These are phyloP conservation scores for Calonectria henricotiae DNA, from an alignment of 2,329 filamentous ascomycete species.

Conservation along the genomic window DNA sequence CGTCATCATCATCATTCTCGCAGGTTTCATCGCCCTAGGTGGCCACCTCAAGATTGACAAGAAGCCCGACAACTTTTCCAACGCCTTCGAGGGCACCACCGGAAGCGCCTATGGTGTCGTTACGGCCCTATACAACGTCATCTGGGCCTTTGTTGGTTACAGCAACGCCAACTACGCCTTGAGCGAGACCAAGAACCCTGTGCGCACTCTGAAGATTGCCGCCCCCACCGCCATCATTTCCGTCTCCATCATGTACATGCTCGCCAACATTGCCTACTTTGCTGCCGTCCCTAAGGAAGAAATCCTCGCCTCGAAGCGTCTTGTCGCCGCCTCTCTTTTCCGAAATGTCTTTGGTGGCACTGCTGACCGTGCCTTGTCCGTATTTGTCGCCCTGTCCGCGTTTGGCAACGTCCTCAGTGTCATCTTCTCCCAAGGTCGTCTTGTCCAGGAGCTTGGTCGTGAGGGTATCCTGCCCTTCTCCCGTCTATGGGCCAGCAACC, in stretches of 20 bases:
- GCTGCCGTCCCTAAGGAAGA: constrained; percentile 71
- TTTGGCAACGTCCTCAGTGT: constrained; percentile 79
- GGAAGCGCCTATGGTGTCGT: constrained; percentile 78
- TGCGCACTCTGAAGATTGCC: constrained; percentile 77
- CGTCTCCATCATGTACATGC: constrained; percentile 76
- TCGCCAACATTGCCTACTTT: constrained; percentile 79
- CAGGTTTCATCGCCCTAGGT: constrained; percentile 74
- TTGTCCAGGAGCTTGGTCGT: constrained; percentile 77
- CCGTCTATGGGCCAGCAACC: constrained; percentile 75
- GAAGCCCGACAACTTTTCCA: constrained; percentile 75
- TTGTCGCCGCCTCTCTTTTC: constrained; percentile 71
- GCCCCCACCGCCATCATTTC: constrained; percentile 73
- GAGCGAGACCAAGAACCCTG: constrained; percentile 77
- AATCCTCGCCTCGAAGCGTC: constrained; percentile 67
- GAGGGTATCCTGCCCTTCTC: constrained; percentile 79
- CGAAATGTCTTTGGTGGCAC: constrained; percentile 69
- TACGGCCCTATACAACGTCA: constrained; percentile 81
- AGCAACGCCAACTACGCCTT: constrained; percentile 79
- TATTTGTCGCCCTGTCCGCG: constrained; percentile 78
- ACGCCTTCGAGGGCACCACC: constrained; percentile 78
- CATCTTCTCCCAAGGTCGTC: constrained; percentile 78
- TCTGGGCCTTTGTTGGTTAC: constrained; percentile 80
- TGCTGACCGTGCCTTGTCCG: constrained; percentile 74
- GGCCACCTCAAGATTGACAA: constrained; percentile 73
- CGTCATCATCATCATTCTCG: constrained; percentile 76